Evolutionary conservation across 257 asterid species (phyloP).

Genomic region (Solanum chiquidenum): DNA sequence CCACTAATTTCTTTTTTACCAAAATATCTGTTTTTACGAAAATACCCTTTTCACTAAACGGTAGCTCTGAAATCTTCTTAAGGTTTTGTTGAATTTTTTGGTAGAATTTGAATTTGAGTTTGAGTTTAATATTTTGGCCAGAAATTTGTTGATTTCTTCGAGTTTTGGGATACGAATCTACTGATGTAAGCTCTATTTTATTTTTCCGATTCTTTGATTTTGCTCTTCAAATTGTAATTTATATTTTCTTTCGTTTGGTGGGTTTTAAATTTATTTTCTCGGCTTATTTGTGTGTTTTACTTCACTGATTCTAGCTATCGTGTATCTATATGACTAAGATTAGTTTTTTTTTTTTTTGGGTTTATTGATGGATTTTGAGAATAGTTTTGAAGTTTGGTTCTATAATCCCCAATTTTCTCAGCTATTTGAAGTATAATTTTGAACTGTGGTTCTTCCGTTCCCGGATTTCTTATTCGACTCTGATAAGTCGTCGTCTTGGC

Average conservation of each 20-base stretch:
- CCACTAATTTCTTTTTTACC: background rate
- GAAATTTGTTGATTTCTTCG: background rate
- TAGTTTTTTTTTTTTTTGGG: background rate
- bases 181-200: background rate
- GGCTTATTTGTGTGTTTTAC: background rate
- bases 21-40: too few species aligned
- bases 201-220: background rate
- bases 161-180: background rate
- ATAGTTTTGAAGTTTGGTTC: constrained; percentile 38
- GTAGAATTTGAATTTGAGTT: background rate
- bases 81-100: background rate
- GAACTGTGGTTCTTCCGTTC: constrained; percentile 36
- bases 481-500: background rate
- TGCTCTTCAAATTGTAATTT: background rate
- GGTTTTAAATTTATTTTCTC: background rate
- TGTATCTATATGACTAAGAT: background rate
- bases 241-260: background rate
- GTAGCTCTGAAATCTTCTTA: background rate
- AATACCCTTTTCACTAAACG: background rate
- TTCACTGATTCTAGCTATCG: background rate
- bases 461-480: background rate
- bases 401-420: constrained; percentile 28
- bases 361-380: constrained; percentile 3
- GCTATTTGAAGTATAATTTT: constrained; percentile 19
- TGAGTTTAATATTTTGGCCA: background rate